Evolutionary conservation across 164 flowering plant genomes (phyloP).

Genomic region (Sedum album): DNA sequence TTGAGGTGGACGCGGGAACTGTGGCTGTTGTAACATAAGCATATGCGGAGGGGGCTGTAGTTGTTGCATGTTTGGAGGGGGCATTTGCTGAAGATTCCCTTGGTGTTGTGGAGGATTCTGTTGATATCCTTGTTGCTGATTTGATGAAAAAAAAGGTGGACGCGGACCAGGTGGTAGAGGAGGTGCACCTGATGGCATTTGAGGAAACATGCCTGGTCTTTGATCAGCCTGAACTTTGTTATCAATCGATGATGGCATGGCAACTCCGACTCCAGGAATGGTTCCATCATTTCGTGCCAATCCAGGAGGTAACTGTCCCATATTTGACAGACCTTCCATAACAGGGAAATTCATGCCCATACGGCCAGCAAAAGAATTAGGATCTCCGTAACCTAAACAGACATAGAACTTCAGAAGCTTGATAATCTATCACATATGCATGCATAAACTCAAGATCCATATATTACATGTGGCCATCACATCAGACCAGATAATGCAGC

Average conservation of each 20-base stretch:
- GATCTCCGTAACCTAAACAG: slow-evolving; percentile 75
- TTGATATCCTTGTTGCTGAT: slow-evolving; percentile 68
- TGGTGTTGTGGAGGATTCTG: slow-evolving; percentile 68
- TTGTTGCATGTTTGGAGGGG: slow-evolving; percentile 56
- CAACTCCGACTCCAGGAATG: slow-evolving; percentile 92
- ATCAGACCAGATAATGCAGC: background rate
- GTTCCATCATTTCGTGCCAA: slow-evolving; percentile 85
- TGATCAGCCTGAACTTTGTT: slow-evolving; percentile 69
- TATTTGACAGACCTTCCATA: slow-evolving; percentile 68
- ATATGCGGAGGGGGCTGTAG: slow-evolving; percentile 74
- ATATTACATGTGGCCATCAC: background rate
- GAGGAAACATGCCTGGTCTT: slow-evolving; percentile 42
- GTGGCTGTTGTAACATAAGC: slow-evolving; percentile 57
- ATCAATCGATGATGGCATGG: slow-evolving; percentile 81
- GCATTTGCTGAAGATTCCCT: slow-evolving; percentile 54
- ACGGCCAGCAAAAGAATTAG: slow-evolving; percentile 54
- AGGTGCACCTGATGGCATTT: slow-evolving; percentile 72
- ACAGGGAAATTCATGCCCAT: slow-evolving; percentile 46
- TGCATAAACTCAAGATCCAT: background rate
- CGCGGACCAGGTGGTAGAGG: slow-evolving; percentile 97
- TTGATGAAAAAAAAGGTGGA: slow-evolving; percentile 62
- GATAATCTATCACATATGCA: background rate
- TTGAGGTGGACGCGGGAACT: slow-evolving; percentile 68
- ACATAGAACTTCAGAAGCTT: background rate
- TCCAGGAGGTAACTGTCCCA: slow-evolving; percentile 77